These are phyloP conservation scores for Kingdonia uniflora DNA, from an alignment of 164 flowering plant genomes.

Conservation along the genomic window DNA sequence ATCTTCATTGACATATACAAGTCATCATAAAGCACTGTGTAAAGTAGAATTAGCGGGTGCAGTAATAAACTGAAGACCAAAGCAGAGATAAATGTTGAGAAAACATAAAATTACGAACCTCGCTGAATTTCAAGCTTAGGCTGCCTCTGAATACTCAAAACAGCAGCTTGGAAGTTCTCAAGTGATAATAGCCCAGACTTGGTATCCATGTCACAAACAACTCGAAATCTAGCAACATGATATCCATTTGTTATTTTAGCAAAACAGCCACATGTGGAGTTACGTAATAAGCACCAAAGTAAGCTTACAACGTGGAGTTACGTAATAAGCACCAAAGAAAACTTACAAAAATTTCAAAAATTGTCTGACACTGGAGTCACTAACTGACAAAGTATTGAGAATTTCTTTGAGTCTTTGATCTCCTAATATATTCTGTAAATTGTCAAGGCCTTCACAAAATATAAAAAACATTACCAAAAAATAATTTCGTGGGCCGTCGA, in stretches of 20 bases:
- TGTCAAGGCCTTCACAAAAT: conserved; percentile 32
- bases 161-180: conserved; percentile 63
- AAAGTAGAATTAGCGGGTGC: background rate
- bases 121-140: conserved; percentile 71
- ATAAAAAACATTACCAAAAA: no score
- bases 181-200: conserved; percentile 48
- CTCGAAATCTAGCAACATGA: conserved; percentile 43
- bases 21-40: background rate
- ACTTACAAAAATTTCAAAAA: conserved; percentile 79
- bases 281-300: no score
- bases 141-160: conserved; percentile 45
- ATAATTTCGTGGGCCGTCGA: no score
- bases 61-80: no score
- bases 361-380: conserved; percentile 44
- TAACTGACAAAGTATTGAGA: conserved; percentile 24
- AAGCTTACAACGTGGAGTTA: no score
- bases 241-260: background rate
- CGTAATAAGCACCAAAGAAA: background rate
- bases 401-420: conserved; percentile 45
- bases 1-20: no score
- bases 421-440: conserved; percentile 42
- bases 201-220: conserved; percentile 56
- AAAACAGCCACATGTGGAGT: background rate
- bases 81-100: no score
- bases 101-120: conserved; percentile 26